Evolutionary conservation across 73 alveolate genomes (phyloP).

Genomic region (Strombidium stylifer): DNA sequence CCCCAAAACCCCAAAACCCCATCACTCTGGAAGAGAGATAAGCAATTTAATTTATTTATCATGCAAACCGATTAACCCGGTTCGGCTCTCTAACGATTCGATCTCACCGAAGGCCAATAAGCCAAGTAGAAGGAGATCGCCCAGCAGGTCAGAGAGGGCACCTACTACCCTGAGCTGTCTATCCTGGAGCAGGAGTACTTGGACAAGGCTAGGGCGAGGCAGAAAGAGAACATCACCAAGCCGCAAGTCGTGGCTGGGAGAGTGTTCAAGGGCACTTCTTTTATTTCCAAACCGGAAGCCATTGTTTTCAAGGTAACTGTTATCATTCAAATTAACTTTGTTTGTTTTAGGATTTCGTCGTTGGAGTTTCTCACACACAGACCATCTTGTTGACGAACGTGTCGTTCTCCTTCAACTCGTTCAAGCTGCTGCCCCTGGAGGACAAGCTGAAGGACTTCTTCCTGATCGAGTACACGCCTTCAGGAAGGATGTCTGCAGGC

Average conservation of each 20-base stretch:
- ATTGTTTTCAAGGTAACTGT: conserved; percentile 79
- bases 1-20: too few relatives aligned
- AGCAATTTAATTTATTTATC: too few relatives aligned
- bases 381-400: conserved; percentile 92
- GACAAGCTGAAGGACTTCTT: conserved; percentile 92
- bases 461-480: conserved; percentile 89
- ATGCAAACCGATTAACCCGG: too few relatives aligned
- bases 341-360: conserved; percentile 78
- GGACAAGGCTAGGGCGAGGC: conserved; percentile 81
- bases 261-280: conserved; percentile 92
- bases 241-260: conserved; percentile 90
- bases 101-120: too few relatives aligned
- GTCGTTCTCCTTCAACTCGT: conserved; percentile 90
- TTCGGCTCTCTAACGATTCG: too few relatives aligned
- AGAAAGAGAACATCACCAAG: conserved; percentile 81
- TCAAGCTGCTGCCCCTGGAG: conserved; percentile 82
- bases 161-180: conserved; percentile 62
- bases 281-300: conserved; percentile 93
- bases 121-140: too few relatives aligned
- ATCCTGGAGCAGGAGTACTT: conserved; percentile 68
- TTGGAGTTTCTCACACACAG: conserved; percentile 84
- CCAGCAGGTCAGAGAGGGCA: too few relatives aligned
- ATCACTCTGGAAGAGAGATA: too few relatives aligned
- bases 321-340: too few relatives aligned
- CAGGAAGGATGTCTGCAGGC: conserved; percentile 99